Evolutionary conservation across 441 rosid species (phyloP), one percentile per base, ranked within the genome.

Genomic region (Lepidium campestre): DNA sequence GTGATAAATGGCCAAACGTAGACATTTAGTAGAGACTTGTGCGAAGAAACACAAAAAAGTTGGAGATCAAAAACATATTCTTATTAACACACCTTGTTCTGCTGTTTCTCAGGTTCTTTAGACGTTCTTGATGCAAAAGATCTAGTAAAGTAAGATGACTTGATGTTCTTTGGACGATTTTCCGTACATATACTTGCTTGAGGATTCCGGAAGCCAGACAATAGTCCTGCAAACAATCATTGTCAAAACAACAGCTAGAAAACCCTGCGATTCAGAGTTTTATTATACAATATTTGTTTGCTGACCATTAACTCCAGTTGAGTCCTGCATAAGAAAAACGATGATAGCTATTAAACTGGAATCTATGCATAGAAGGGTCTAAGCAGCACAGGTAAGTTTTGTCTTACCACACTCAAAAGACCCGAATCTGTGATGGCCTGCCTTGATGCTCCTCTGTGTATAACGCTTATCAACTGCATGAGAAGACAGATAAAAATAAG

Each of bases 121-220:
- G 97, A 83, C 65, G 89, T 55, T 78, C 46, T 78, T 46, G 98
- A 85, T 3, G 96, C 87, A 75, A 86, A 86, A 45, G 88, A 71
- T 79, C 93, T 81, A 62, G 82, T 66, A 61, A 77, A 65, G 57
- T 17, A 68, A 73, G 72, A 68, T 52, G 73, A 65, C 7, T 6
- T 32, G 40, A 10, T 31, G 47, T 60, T 32, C 45, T 74, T 78
- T 61, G 25, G 54, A 40, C 62, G 67, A 55, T 57, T 29, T 40
- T 57, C 68, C 50, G 71, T 78, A 68, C 34, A 42, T 34, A 47
- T 68, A 50, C 55, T 79, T 65, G 66, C 42, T 35, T 75, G 70
- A 4, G 71, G 67, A 32, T 37, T 55, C 44, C 41, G 69, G 39
- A 63, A 54, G 65, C 8, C 76, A 60, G 58, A 34, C 71, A 14